Conservation (phyloP, 2,329 filamentous ascomycete species). For the Dactylella cylindrospora region DNA sequence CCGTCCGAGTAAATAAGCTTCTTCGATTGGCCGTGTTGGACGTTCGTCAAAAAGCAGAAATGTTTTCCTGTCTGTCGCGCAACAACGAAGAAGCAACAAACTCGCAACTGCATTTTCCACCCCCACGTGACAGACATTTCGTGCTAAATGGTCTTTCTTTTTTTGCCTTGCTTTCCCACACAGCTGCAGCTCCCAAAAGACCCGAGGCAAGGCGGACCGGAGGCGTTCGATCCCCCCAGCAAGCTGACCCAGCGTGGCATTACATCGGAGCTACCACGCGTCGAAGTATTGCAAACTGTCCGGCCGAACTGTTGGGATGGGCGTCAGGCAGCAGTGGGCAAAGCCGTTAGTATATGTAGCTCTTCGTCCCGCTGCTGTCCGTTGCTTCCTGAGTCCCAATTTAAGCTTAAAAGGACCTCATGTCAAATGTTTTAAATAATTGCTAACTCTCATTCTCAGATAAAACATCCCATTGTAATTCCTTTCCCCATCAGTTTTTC, state of each 20-base stretch:
- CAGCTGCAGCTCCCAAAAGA: no score
- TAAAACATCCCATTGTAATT: no score
- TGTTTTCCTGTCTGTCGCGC: no score
- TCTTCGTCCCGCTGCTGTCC: constrained; percentile 43
- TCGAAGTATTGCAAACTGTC: constrained; percentile 41
- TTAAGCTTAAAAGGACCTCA: constrained; percentile 45
- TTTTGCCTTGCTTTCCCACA: no score
- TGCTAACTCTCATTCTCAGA: constrained; percentile 5
- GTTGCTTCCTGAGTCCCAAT: constrained; percentile 31
- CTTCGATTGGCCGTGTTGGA: no score
- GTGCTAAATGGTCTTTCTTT: no score
- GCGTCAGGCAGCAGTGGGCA: constrained; percentile 45
- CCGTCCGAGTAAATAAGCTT: no score
- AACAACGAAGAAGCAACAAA: no score
- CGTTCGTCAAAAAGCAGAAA: no score
- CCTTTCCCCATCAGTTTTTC: no score
- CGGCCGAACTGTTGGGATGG: constrained; percentile 41
- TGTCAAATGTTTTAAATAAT: constrained; percentile 4
- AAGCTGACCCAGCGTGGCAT: constrained; percentile 27
- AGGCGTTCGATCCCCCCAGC: constrained; percentile 40
- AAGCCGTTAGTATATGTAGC: constrained; percentile 45
- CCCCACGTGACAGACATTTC: no score
- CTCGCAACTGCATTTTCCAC: no score
- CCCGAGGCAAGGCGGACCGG: constrained; percentile 40
- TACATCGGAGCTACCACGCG: constrained; percentile 31